Base-by-base conservation (phyloP, 176 grass and related monocot species). In the Musa beccarii region DNA sequence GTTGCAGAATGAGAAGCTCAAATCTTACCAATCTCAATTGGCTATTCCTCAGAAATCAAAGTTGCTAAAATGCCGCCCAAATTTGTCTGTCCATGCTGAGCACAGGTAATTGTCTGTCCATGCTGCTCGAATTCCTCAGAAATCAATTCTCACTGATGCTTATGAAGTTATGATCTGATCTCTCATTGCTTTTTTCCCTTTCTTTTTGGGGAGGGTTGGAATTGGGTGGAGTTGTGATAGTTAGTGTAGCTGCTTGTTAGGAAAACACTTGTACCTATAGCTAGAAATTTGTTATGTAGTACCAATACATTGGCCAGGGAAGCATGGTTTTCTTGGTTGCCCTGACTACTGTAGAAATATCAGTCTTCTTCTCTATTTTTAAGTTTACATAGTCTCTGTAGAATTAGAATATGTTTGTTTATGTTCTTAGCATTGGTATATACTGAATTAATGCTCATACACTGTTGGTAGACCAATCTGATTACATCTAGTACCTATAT, bases 41-140 rank as follows among this genome's bases (percentile, higher is more conserved):
- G 77, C 49, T 9, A 51, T 68, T 73, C 20, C 62, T n/a, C 76
- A 66, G 24, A 72, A 66, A 52, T 87, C 79, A 16, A 79, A 54
- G 2, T 43, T 24, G 21, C 8, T 15, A 54, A 80, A 62, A 51
- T 23, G 13, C 2, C 22, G 51, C 53, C 52, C 25, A 26, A 78
- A 76, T 16, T 70, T 87, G 20, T 55, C 82, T 16, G 72, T 83
- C 73, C 82, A 72, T 83, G 79, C 73, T 80, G 80, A 83, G 63
- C 67, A 85, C 54, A 91, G 85, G 82, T 91, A 13, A 71, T 26
- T 49, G 34, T 49, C 54, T 77, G 26, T 22, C 8, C 43, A 14
- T 10, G 19, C 13, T 19, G 11, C 49, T 49, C 13, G 14, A 51
- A 28, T 70, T 29, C 49, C 68, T 71, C 17, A 53, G 4, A 61